Evolutionary conservation across 1,139 yeast genomes (phyloP), one percentile per base, ranked within the genome.

Genomic region (Zygosaccharomyces sapae): DNA sequence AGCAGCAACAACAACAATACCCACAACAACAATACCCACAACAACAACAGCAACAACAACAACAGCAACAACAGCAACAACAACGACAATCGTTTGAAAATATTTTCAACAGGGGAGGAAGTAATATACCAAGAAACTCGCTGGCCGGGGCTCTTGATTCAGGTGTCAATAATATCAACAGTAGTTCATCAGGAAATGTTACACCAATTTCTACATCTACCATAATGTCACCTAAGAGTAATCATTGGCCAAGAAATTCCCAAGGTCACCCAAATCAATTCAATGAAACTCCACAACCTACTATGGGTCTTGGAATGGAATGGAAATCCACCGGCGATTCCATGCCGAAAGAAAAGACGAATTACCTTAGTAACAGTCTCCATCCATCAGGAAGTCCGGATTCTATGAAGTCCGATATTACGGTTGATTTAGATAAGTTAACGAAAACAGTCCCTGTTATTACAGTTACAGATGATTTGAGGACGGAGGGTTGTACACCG

Each of bases 381-480:
- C 19, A 8, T 4, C 20, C 31, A 13, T n/a, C 40, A 12, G n/a
- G 33, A 4, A 5, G 5, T 6, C 9, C 31, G 5, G 24, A 36
- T 22, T 20, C 38, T 4, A 44, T 33, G 29, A 49, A 41, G 16
- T 47, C 47, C 10, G 57, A 55, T 27, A 37, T 55, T 13, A 52
- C 55, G 18, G 56, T 56, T 12, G 59, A 56, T 41, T 36, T 56
- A 25, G 57, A 54, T 27, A 57, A 53, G 36, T 34, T 57, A 18
- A 52, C 58, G 5, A 51, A 52, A 29, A 44, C 54, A 13, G 43
- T 57, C 9, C 62, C 62, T 6, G 50, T 54, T 5, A 56, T 58
- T 13, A 57, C 61, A 6, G 53, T 58, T 3, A 58, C 62, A 3
- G 62, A 55, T 34, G 51, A 52, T 33, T 33, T 54, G 13, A 54